Conservation (phyloP, 495 filamentous ascomycete genomes). For the Talaromyces trachyspermus region DNA sequence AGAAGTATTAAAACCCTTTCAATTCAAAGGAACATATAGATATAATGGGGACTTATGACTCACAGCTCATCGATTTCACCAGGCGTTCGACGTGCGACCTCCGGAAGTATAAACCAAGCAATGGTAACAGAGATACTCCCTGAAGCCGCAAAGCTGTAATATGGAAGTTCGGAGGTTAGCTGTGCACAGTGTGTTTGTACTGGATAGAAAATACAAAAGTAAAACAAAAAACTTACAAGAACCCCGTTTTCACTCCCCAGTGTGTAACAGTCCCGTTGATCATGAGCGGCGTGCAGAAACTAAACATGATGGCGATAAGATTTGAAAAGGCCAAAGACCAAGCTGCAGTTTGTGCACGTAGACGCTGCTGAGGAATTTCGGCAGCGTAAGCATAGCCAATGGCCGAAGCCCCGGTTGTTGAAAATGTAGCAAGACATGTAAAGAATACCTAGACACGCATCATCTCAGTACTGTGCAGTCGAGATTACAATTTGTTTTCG, state of each 20-base stretch:
- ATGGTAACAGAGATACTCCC: constrained; percentile 23
- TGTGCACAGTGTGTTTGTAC: not conserved
- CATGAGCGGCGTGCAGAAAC: constrained; percentile 36
- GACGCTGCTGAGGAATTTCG: constrained; percentile 30
- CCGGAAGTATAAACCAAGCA: constrained; percentile 34
- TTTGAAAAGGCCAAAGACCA: constrained; percentile 32
- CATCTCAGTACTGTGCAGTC: not conserved
- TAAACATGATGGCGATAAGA: constrained; percentile 33
- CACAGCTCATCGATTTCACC: constrained; percentile 35
- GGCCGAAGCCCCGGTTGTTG: constrained; percentile 34
- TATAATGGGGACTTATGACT: constrained; percentile 4
- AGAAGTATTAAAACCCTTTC: not conserved
- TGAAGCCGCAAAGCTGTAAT: constrained; percentile 24
- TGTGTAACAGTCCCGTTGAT: constrained; percentile 23
- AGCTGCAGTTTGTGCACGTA: constrained; percentile 31
- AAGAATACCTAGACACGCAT: constrained; percentile 22
- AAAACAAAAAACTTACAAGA: constrained; percentile 22
- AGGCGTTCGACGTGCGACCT: constrained; percentile 27
- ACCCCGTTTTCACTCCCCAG: constrained; percentile 37
- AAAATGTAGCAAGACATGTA: constrained; percentile 29
- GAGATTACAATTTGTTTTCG: no score
- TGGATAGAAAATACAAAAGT: not conserved
- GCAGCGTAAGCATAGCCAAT: constrained; percentile 36
- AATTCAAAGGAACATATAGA: not conserved
- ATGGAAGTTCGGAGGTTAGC: no score